Evolutionary conservation across 352 stramenopile genomes (phyloP).

Genomic region (Chrysophaeum taylorii): DNA sequence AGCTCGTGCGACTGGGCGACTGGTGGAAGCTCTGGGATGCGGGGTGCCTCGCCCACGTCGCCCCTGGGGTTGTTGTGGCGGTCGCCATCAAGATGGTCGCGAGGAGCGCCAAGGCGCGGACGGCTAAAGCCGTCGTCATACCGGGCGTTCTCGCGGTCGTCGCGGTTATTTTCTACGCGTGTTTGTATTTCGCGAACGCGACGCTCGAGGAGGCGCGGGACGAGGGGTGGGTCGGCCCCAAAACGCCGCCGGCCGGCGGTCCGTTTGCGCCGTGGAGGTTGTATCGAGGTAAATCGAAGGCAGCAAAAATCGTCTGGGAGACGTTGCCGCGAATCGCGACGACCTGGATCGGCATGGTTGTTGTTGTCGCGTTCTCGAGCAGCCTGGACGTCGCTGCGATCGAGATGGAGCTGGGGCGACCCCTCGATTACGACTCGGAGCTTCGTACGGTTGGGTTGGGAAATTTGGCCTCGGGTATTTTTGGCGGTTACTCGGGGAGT

Average conservation of each 20-base stretch:
- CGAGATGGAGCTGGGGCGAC: slow-evolving; percentile 84
- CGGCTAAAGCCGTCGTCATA: neutral
- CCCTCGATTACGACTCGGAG: slow-evolving; percentile 88
- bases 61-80: slow-evolving; percentile 11
- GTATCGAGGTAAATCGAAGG: neutral
- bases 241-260: slow-evolving; percentile 31
- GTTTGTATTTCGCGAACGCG: slow-evolving; percentile 47
- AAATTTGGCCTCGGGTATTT: slow-evolving; percentile 85
- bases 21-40: slow-evolving; percentile 1
- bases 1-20: slow-evolving; percentile 24
- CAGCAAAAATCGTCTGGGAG: slow-evolving; percentile 41
- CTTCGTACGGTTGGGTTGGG: slow-evolving; percentile 66
- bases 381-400: slow-evolving; percentile 93
- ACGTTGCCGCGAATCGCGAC: slow-evolving; percentile 70
- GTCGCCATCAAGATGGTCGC: neutral
- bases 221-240: slow-evolving; percentile 73
- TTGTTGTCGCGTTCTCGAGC: slow-evolving; percentile 91
- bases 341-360: slow-evolving; percentile 87
- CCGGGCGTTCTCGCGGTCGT: slow-evolving; percentile 36
- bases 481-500: slow-evolving; percentile 89
- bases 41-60: neutral
- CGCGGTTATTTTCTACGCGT: slow-evolving; percentile 69
- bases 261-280: neutral
- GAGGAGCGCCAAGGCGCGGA: neutral
- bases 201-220: slow-evolving; percentile 76